Evolutionary conservation across 805 yeast genomes (phyloP).

Genomic region (Ogataea methanolica): DNA sequence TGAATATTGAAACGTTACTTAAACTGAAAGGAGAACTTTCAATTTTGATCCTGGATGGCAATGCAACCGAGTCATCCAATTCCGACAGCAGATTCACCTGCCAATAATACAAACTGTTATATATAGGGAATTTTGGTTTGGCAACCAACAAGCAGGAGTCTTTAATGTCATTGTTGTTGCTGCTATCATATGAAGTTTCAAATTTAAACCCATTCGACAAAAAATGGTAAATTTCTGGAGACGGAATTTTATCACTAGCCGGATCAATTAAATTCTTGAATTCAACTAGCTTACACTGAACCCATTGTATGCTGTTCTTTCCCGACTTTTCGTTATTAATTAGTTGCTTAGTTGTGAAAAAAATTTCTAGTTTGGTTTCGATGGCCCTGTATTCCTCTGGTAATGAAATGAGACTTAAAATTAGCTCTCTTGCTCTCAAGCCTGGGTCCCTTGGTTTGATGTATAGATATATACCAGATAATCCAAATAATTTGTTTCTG

Average conservation of each 20-base stretch:
- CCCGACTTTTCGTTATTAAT: constrained; percentile 9
- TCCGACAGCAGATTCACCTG: neutral
- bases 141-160: constrained; percentile 13
- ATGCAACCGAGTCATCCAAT: neutral
- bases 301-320: constrained; percentile 15
- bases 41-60: constrained; percentile 9
- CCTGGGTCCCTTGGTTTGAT: neutral
- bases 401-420: constrained; percentile 9
- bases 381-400: constrained; percentile 6
- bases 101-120: neutral
- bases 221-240: constrained; percentile 4
- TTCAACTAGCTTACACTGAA: constrained; percentile 13
- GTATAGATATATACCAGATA: constrained; percentile 15
- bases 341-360: constrained; percentile 11
- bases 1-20: constrained; percentile 20
- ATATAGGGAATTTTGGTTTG: constrained; percentile 8
- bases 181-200: constrained; percentile 25
- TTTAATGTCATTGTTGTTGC: constrained; percentile 36
- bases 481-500: constrained; percentile 11
- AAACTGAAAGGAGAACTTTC: constrained; percentile 22
- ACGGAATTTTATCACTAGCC: neutral
- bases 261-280: constrained; percentile 1
- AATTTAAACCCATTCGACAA: constrained; percentile 22
- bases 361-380: constrained; percentile 9
- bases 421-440: constrained; percentile 5